phyloP scores from a whole-genome alignment of 108 stramenopile species.

The Halocafeteria seosinensis region DNA sequence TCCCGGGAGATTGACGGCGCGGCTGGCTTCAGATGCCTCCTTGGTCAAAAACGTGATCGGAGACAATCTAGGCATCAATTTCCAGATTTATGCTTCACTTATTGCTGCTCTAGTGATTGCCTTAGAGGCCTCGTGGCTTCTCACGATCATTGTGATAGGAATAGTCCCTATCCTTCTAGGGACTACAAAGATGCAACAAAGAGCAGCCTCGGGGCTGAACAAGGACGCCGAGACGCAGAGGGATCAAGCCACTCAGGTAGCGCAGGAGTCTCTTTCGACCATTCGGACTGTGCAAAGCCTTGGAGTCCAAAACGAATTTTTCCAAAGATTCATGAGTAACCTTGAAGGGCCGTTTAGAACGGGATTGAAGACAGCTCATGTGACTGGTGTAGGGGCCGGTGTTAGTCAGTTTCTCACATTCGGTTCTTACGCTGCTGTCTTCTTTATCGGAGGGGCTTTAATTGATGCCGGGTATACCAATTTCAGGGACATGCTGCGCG shows the following conservation, averaged over 20 bases:
- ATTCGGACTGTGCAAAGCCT: conserved; percentile 45
- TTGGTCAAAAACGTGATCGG: conserved; percentile 23
- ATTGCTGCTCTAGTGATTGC: conserved; percentile 26
- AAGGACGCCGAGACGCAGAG: conserved; percentile 27
- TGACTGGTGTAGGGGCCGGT: conserved; percentile 20
- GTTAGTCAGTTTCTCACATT: conserved; percentile 22
- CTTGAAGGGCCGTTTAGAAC: conserved; percentile 7
- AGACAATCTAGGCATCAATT: conserved; percentile 15
- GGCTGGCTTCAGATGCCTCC: conserved; percentile 9
- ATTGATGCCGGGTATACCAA: conserved; percentile 12
- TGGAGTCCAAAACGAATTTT: conserved; percentile 23
- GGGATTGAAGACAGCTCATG: conserved; percentile 17
- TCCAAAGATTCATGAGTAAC: conserved; percentile 24
- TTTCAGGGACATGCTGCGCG: conserved; percentile 25
- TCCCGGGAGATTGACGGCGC: conserved; percentile 5
- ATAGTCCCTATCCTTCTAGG: conserved; percentile 38
- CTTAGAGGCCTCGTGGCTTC: conserved; percentile 31
- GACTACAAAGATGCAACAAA: conserved; percentile 20
- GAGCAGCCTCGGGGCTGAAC: conserved; percentile 12
- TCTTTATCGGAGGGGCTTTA: conserved; percentile 19
- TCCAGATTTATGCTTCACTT: conserved; percentile 16
- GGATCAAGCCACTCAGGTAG: conserved; percentile 11
- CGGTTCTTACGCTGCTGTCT: conserved; percentile 23
- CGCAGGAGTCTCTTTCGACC: conserved; percentile 37
- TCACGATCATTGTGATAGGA: conserved; percentile 32